Conservation (phyloP, 768 basidiomycete genomes). For the Neoboletus magnificus region DNA sequence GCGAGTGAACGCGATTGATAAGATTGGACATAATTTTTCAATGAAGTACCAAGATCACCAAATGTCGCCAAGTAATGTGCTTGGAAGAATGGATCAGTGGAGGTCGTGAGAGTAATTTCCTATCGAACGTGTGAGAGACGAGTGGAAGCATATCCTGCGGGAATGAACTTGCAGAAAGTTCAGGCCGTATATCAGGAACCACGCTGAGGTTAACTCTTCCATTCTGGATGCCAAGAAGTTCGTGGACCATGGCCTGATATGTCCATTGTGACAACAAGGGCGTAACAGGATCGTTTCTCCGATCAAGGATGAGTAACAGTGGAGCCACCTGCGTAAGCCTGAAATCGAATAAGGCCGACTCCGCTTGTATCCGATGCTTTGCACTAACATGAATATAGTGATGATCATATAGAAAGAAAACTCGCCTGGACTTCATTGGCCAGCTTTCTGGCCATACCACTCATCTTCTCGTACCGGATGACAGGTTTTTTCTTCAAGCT, state of each 20-base stretch:
- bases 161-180: constrained; percentile 63
- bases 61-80: constrained; percentile 89
- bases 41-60: constrained; percentile 89
- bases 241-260: constrained; percentile 99
- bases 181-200: constrained; percentile 83
- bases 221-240: constrained; percentile 89
- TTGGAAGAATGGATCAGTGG: constrained; percentile 93
- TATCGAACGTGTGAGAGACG: constrained; percentile 31
- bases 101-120: constrained; percentile 92
- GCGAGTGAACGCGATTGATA: constrained; percentile 84
- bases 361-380: constrained; percentile 76
- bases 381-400: constrained; percentile 7
- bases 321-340: constrained; percentile 85
- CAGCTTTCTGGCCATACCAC: constrained; percentile 85
- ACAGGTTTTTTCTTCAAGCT: constrained; percentile 96
- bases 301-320: constrained; percentile 86
- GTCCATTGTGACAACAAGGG: constrained; percentile 98
- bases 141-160: constrained; percentile 1
- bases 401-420: background rate
- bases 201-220: constrained; percentile 82
- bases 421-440: constrained; percentile 80
- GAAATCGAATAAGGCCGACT: constrained; percentile 89
- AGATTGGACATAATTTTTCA: constrained; percentile 91
- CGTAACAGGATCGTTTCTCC: constrained; percentile 95
- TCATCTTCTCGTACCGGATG: constrained; percentile 93